Percentiles rank a stretch among this genome's conserved stretches.
phyloP scores from a whole-genome alignment of 441 rosid species.

The California macrophylla region DNA sequence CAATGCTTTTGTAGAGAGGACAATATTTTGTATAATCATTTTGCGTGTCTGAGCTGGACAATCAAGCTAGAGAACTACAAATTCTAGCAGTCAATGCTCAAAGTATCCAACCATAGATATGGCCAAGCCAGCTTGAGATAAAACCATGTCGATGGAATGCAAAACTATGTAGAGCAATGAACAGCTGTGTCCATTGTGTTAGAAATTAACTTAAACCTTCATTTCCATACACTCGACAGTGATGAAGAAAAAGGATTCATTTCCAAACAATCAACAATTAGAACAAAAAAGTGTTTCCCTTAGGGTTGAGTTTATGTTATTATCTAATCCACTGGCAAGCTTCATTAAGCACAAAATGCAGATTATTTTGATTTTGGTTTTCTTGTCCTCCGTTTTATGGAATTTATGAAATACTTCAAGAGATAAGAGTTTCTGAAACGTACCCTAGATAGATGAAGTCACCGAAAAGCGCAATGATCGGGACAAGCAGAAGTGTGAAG shows the following conservation, averaged over 20 bases:
- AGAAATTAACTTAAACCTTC: neutral
- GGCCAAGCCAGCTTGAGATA: too few species aligned
- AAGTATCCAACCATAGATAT: too few species aligned
- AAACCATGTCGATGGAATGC: too few species aligned
- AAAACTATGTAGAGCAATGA: too few species aligned
- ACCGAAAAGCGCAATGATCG: slow-evolving; percentile 67
- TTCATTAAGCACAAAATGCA: neutral
- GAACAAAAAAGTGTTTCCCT: neutral
- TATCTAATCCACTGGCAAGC: neutral
- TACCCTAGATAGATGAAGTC: slow-evolving; percentile 95
- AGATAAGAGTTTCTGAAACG: slow-evolving; percentile 19
- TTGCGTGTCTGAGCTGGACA: too few species aligned
- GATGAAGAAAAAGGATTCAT: too few species aligned
- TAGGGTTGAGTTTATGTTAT: neutral
- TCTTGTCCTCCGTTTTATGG: neutral
- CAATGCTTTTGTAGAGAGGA: too few species aligned
- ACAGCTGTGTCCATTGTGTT: neutral
- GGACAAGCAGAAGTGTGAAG: slow-evolving; percentile 63
- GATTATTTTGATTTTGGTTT: neutral
- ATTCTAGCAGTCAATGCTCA: too few species aligned
- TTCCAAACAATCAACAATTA: too few species aligned
- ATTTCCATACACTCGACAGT: neutral
- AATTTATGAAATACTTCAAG: slow-evolving; percentile 3
- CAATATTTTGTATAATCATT: too few species aligned
- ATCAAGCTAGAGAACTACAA: neutral